A percentile compares a stretch with the other conserved stretches of the same genome.
phyloP scores from a whole-genome alignment of 2,329 filamentous ascomycete genomes.

The Zymoseptoria ardabiliae region DNA sequence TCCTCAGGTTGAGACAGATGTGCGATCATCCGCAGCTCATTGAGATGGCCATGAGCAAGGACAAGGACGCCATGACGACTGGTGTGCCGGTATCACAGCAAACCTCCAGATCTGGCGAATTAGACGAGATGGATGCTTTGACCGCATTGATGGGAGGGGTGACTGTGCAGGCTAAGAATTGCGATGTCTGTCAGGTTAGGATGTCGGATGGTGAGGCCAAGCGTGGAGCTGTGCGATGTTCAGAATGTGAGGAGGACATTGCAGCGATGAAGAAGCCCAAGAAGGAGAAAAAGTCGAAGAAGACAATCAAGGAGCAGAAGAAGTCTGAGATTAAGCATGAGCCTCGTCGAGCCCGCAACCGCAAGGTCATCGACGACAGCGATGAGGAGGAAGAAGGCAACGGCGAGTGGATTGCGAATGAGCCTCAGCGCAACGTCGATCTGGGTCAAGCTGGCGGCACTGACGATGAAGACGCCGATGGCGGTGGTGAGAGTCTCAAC shows the following conservation, averaged over 20 bases:
- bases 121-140: conserved; percentile 69
- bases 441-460: conserved; percentile 62
- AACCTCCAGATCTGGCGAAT: conserved; percentile 37
- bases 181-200: conserved; percentile 72
- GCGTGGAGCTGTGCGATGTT: conserved; percentile 54
- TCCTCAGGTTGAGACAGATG: conserved; percentile 83
- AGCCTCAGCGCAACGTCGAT: conserved; percentile 53
- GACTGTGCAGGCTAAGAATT: conserved; percentile 68
- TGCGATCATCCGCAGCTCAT: conserved; percentile 92
- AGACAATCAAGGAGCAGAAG: conserved; percentile 20
- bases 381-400: conserved; percentile 54
- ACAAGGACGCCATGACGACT: conserved; percentile 74
- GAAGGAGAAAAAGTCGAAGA: conserved; percentile 29
- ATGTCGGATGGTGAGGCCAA: conserved; percentile 52
- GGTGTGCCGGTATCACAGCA: conserved; percentile 41
- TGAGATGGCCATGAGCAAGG: conserved; percentile 74
- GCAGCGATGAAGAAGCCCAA: conserved; percentile 48
- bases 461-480: conserved; percentile 83
- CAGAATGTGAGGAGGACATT: conserved; percentile 68
- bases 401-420: conserved; percentile 67
- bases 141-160: conserved; percentile 81
- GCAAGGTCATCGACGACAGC: conserved; percentile 56
- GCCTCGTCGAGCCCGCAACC: conserved; percentile 37
- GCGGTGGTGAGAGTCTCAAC: conserved; percentile 70
- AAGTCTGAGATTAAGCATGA: conserved; percentile 25